Base-by-base conservation (phyloP, 768 basidiomycete genomes). In the Naganishia antarctica region DNA sequence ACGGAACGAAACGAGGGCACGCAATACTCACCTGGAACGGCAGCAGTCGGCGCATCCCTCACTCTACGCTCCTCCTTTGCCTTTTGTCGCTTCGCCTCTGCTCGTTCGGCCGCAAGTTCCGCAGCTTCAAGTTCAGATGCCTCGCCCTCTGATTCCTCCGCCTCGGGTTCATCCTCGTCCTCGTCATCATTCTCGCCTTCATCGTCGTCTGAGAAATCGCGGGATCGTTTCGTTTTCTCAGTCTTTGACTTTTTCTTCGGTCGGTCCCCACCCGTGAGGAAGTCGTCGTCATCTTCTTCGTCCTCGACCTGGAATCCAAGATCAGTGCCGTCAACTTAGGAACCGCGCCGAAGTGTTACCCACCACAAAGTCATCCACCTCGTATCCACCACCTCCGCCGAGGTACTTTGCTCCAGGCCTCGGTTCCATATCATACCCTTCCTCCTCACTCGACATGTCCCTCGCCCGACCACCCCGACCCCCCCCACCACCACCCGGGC, bases 331-430 rank as follows among this genome's bases (percentile, higher is more conserved):
- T n/a, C n/a, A n/a, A n/a, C n/a, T n/a, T n/a, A n/a, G n/a, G n/a
- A n/a, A n/a, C n/a, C n/a, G 66, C 13, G 68, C 63, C 28, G 11
- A 28, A 16, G n/a, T n/a, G n/a, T n/a, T 25, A 41, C 66, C 48
- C 34, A 68, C 74, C 18, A 77, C 73, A 62, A 77, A 77, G 26
- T 72, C 76, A 57, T 77, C 76, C 49, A 71, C 70, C 41, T 77
- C 74, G 37, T 76, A 74, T 41, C 72, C 73, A 29, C 72, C 74
- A 2, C 66, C 72, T 15, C 51, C 61, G 61, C 51, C 41, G 40
- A 61, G 66, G 13, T 51, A 44, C n/a, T 32, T 51, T 1, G 11
- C 16, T 9, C 31, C 53, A 21, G 37, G n/a, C 31, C 65, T 49
- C n/a, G 43, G 18, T 5, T 44, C 43, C 43, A 44, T 44, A 9